Evolutionary conservation across 148 eudicot species (phyloP).

Genomic region (Pouteria glomerata): DNA sequence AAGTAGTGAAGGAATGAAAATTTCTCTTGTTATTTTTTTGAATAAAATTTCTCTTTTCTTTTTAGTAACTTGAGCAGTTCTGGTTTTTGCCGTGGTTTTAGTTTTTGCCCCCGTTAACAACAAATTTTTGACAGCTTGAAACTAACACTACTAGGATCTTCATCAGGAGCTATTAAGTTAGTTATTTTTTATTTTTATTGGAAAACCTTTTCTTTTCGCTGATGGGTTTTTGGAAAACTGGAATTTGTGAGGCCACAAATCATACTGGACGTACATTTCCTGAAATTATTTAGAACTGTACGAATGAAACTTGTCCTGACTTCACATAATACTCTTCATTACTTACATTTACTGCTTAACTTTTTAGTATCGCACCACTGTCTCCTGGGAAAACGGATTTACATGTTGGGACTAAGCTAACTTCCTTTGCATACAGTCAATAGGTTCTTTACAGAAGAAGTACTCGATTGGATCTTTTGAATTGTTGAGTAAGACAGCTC

Average conservation of each 20-base stretch:
- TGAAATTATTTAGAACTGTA: not conserved
- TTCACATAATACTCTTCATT: not conserved
- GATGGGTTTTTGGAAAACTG: not conserved
- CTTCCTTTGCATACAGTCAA: constrained; percentile 44
- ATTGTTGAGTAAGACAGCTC: constrained; percentile 76
- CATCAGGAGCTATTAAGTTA: not conserved
- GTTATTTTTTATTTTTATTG: too few relatives aligned
- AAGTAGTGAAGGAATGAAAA: too few relatives aligned
- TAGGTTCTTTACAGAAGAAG: constrained; percentile 81
- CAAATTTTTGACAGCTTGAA: not conserved
- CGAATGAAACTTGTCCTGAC: too few relatives aligned
- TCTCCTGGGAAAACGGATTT: not conserved
- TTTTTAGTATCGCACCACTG: not conserved
- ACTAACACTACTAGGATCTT: not conserved
- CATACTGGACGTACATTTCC: too few relatives aligned
- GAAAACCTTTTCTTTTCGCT: not conserved
- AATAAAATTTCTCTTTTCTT: too few relatives aligned
- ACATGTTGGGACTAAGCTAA: constrained; percentile 1
- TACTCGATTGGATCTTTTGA: constrained; percentile 75
- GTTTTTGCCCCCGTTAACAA: not conserved
- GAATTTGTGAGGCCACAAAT: not conserved
- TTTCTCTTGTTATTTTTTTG: too few relatives aligned
- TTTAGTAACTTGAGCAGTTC: not conserved
- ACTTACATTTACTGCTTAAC: not conserved
- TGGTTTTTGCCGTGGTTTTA: not conserved